Percentiles rank a stretch among this genome's conserved stretches.
Evolutionary conservation across 495 filamentous ascomycete species (phyloP).

Genomic region (Cetradonia linearis): DNA sequence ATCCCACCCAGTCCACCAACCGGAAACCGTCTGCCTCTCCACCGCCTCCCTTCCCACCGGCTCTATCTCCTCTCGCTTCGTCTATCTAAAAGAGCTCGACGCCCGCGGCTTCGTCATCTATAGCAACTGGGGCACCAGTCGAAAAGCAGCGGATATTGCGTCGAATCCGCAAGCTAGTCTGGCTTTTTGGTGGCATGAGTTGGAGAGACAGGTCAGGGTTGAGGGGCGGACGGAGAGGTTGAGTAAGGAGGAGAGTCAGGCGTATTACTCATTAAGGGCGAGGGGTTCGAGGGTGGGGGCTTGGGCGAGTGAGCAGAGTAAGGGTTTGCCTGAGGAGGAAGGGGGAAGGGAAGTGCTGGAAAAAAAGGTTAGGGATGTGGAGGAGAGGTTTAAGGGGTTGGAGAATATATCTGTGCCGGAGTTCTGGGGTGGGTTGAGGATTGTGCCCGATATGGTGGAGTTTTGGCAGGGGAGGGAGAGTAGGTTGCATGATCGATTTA

Average conservation of each 20-base stretch:
- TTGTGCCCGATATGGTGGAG: constrained; percentile 56
- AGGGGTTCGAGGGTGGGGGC: constrained; percentile 77
- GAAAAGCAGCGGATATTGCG: constrained; percentile 50
- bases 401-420: constrained; percentile 80
- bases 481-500: constrained; percentile 87
- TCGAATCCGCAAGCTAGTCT: constrained; percentile 58
- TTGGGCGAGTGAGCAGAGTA: constrained; percentile 90
- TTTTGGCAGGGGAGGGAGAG: constrained; percentile 94
- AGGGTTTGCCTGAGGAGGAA: constrained; percentile 30
- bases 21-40: constrained; percentile 62
- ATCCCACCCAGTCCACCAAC: constrained; percentile 62
- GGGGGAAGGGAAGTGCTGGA: constrained; percentile 34
- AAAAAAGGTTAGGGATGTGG: constrained; percentile 21
- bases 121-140: constrained; percentile 74
- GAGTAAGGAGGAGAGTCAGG: constrained; percentile 72
- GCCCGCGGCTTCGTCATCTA: constrained; percentile 79
- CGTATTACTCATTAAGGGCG: constrained; percentile 69
- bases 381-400: constrained; percentile 20
- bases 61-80: constrained; percentile 68
- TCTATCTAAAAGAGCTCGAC: constrained; percentile 79
- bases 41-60: constrained; percentile 82
- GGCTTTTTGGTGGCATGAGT: constrained; percentile 75
- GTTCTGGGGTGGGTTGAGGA: constrained; percentile 87
- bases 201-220: constrained; percentile 61
- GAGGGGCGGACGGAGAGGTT: constrained; percentile 52